Evolutionary conservation across 768 basidiomycete genomes (phyloP).

Genomic region (Lactarius indigo): DNA sequence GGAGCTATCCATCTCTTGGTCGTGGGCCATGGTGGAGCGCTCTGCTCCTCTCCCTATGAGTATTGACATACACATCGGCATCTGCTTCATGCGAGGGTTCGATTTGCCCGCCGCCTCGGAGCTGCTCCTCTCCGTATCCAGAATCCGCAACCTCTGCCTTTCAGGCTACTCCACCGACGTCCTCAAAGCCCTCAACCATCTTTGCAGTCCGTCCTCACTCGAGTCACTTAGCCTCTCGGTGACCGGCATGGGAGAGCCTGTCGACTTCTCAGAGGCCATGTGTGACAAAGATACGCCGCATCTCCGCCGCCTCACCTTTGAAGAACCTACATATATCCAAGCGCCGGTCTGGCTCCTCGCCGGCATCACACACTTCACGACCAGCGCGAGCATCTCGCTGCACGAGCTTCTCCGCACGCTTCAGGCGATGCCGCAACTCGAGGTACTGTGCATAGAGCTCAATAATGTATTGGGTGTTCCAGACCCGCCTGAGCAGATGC

Average conservation of each 20-base stretch:
- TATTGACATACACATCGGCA: constrained; percentile 7
- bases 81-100: not conserved
- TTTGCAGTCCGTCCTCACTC: constrained; percentile 14
- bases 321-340: not conserved
- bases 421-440: constrained; percentile 12
- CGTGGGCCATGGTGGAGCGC: constrained; percentile 17
- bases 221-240: constrained; percentile 2
- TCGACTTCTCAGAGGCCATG: constrained; percentile 4
- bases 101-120: constrained; percentile 14
- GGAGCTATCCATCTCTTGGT: constrained; percentile 7
- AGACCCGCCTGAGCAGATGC: not conserved
- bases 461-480: too few species aligned
- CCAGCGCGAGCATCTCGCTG: not conserved
- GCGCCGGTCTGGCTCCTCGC: constrained; percentile 14
- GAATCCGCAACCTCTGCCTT: constrained; percentile 14
- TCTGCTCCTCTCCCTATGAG: constrained; percentile 12
- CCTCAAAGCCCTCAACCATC: constrained; percentile 7
- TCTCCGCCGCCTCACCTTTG: constrained; percentile 11
- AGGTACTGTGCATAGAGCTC: not conserved
- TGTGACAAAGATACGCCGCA: not conserved
- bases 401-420: not conserved
- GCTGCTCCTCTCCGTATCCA: constrained; percentile 11
- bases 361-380: constrained; percentile 14
- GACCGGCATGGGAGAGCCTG: not conserved
- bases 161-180: constrained; percentile 1